Percentiles rank a stretch among this genome's conserved stretches.
These are phyloP conservation scores for Ustilago tritici DNA, from an alignment of 1,284 basidiomycete species.

Conservation along the genomic window DNA sequence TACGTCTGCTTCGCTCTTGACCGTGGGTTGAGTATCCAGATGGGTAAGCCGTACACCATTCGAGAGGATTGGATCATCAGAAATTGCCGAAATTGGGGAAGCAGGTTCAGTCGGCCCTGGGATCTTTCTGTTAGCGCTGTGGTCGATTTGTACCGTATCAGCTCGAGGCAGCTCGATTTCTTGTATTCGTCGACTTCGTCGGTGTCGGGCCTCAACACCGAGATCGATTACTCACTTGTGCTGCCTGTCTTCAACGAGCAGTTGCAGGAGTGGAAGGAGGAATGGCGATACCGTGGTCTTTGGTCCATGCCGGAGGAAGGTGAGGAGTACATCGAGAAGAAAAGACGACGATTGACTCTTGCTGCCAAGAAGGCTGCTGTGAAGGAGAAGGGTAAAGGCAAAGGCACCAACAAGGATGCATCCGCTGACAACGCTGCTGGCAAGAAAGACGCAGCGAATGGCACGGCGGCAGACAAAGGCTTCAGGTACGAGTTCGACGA, in stretches of 20 bases:
- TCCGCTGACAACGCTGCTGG: not conserved
- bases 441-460: slow-evolving; percentile 5
- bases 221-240: slow-evolving; percentile 86
- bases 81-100: slow-evolving; percentile 78
- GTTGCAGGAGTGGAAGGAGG: slow-evolving; percentile 77
- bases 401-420: slow-evolving; percentile 11
- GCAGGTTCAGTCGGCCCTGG: slow-evolving; percentile 61
- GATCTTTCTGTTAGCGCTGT: slow-evolving; percentile 65
- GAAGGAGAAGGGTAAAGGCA: slow-evolving; percentile 28
- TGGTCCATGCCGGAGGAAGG: slow-evolving; percentile 40
- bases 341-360: slow-evolving; percentile 12
- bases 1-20: slow-evolving; percentile 90
- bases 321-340: slow-evolving; percentile 33
- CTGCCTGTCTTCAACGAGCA: slow-evolving; percentile 87
- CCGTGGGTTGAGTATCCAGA: slow-evolving; percentile 83
- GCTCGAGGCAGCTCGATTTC: slow-evolving; percentile 85
- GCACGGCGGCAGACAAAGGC: not conserved
- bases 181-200: slow-evolving; percentile 86
- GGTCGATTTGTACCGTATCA: slow-evolving; percentile 60
- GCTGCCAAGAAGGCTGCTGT: slow-evolving; percentile 28
- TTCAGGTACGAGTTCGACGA: slow-evolving; percentile 32
- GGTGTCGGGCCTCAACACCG: slow-evolving; percentile 84
- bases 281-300: slow-evolving; percentile 72
- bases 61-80: slow-evolving; percentile 87
- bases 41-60: slow-evolving; percentile 88